A percentile compares a stretch with the other conserved stretches of the same genome.
These are phyloP conservation scores for Coelastrella sp. DNA, from an alignment of 139 green algal species.

Conservation along the genomic window DNA sequence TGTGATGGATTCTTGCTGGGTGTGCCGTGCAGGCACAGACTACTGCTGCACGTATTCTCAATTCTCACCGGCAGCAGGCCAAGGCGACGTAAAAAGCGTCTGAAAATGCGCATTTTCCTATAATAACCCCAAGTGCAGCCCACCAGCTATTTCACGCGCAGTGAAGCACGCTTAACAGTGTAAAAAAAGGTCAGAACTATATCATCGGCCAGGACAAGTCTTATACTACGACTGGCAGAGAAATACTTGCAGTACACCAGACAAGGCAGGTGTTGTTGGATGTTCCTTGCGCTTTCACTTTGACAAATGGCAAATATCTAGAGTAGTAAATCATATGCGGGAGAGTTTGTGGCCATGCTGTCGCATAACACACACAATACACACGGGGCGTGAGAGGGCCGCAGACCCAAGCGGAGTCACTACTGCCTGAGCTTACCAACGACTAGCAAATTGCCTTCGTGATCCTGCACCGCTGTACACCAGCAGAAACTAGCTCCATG, in stretches of 20 bases:
- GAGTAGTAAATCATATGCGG: too few species aligned
- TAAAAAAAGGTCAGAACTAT: not conserved
- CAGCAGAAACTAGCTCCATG: not conserved
- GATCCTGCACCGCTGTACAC: not conserved
- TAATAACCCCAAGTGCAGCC: not conserved
- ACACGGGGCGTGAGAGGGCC: too few species aligned
- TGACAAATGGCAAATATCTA: too few species aligned
- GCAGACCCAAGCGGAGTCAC: not conserved
- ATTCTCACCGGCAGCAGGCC: slow-evolving; percentile 22
- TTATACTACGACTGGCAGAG: too few species aligned
- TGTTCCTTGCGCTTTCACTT: too few species aligned
- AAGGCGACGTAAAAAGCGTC: not conserved
- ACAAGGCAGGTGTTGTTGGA: too few species aligned
- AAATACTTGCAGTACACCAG: too few species aligned
- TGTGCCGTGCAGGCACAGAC: too few species aligned
- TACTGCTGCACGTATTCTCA: too few species aligned
- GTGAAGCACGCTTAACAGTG: not conserved
- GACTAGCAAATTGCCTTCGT: not conserved
- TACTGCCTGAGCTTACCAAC: not conserved
- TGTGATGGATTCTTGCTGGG: not conserved
- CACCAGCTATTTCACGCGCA: too few species aligned
- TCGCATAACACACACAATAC: not conserved
- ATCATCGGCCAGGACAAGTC: too few species aligned
- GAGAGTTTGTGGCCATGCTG: not conserved
- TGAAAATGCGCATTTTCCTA: not conserved